Conservation (phyloP, 202 grass and related monocot genomes). For the Schoenoplectus triqueter region DNA sequence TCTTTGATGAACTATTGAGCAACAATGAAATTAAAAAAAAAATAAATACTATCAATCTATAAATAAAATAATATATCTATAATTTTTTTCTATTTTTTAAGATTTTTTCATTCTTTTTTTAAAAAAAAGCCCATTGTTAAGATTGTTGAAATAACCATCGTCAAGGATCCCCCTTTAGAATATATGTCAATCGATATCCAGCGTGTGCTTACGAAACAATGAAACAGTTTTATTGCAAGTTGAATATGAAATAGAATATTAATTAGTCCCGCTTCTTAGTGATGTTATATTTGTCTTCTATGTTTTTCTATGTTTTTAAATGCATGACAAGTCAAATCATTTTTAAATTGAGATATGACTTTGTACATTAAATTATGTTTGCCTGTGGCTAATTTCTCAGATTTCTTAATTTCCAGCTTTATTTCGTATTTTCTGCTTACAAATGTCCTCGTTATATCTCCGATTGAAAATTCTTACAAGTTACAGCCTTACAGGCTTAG, state of each 20-base stretch:
- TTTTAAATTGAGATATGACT: neutral
- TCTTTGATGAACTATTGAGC: too few relatives aligned
- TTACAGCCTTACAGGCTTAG: too few relatives aligned
- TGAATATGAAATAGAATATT: neutral
- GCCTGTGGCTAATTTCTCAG: neutral
- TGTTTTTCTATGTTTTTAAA: neutral
- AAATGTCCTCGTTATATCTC: too few relatives aligned
- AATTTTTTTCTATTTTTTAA: too few relatives aligned
- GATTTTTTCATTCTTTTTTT: too few relatives aligned
- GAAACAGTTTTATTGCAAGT: neutral
- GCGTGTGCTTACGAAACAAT: neutral
- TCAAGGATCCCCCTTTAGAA: too few relatives aligned
- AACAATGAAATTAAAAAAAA: too few relatives aligned
- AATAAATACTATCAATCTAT: too few relatives aligned
- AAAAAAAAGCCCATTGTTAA: too few relatives aligned
- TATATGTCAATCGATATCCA: neutral
- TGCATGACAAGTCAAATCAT: conserved; percentile 2
- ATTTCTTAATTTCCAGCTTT: neutral
- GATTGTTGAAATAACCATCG: too few relatives aligned
- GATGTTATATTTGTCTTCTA: neutral
- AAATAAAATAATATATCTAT: too few relatives aligned
- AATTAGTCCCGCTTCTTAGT: neutral
- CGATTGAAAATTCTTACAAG: too few relatives aligned
- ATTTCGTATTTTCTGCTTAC: neutral
- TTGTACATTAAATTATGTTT: neutral